These are phyloP conservation scores for Hirschioporus abietinus DNA, from an alignment of 768 basidiomycete genomes.

Conservation along the genomic window DNA sequence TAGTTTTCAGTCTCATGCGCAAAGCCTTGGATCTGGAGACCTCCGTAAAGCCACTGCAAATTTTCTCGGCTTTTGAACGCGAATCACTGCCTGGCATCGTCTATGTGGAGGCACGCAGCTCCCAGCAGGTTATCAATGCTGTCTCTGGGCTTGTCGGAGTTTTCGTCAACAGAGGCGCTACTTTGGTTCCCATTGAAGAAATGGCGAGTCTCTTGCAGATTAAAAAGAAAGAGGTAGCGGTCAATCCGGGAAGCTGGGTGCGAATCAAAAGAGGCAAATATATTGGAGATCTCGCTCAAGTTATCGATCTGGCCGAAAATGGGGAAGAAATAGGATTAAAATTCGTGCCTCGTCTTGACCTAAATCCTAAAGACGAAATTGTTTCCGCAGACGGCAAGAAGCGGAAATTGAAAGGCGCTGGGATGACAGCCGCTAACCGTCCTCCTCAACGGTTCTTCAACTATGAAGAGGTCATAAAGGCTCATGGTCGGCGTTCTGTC, in stretches of 20 bases:
- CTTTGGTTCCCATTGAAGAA: constrained; percentile 91
- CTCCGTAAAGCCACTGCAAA: constrained; percentile 70
- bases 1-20: constrained; percentile 91
- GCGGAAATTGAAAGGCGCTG: constrained; percentile 59
- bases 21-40: constrained; percentile 86
- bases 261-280: constrained; percentile 93
- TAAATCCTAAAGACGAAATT: constrained; percentile 82
- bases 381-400: constrained; percentile 63
- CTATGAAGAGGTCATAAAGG: constrained; percentile 84
- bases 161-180: constrained; percentile 76
- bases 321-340: constrained; percentile 90
- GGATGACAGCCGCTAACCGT: constrained; percentile 47
- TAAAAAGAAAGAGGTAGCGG: constrained; percentile 86
- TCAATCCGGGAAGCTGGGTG: constrained; percentile 89
- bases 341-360: constrained; percentile 96
- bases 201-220: constrained; percentile 96
- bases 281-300: constrained; percentile 90
- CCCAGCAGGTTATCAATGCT: constrained; percentile 80
- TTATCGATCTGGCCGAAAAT: constrained; percentile 89
- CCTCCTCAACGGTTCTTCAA: constrained; percentile 93
- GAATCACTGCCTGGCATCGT: constrained; percentile 95
- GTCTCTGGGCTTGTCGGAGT: constrained; percentile 90
- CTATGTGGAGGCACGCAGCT: constrained; percentile 89
- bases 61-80: constrained; percentile 91
- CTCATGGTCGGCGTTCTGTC: constrained; percentile 75